These are phyloP conservation scores for Pelargonium fulgidum DNA, from an alignment of 441 rosid species.

Conservation along the genomic window DNA sequence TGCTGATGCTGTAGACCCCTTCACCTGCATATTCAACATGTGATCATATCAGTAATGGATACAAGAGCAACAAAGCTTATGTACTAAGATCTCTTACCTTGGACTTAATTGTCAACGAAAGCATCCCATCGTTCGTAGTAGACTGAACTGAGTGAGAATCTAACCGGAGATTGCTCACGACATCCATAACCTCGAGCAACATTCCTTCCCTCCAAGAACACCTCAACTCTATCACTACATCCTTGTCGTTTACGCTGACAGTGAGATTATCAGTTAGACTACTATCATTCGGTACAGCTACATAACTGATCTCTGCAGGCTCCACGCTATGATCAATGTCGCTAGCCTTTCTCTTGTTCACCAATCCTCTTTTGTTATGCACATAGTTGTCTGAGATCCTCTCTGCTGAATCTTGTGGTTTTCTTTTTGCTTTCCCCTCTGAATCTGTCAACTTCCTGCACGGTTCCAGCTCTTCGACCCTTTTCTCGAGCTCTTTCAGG, in stretches of 20 bases:
- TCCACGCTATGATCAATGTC: too few species aligned
- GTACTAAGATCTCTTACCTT: constrained; percentile 40
- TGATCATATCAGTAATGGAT: not conserved
- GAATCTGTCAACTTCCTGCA: constrained; percentile 31
- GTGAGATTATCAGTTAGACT: constrained; percentile 36
- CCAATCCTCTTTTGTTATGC: constrained; percentile 24
- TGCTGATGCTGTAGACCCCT: constrained; percentile 42
- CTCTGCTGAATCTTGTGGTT: constrained; percentile 44
- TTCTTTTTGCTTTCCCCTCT: constrained; percentile 39
- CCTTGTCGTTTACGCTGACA: constrained; percentile 41
- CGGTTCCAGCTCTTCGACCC: constrained; percentile 57
- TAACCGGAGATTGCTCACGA: constrained; percentile 46
- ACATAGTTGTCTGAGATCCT: constrained; percentile 56
- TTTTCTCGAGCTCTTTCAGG: constrained; percentile 57
- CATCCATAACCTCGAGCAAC: constrained; percentile 70
- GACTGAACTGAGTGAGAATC: constrained; percentile 80
- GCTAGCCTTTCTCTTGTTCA: constrained; percentile 66
- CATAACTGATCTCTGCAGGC: constrained; percentile 35
- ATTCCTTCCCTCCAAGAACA: constrained; percentile 87
- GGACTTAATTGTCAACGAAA: constrained; percentile 55
- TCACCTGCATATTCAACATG: constrained; percentile 37
- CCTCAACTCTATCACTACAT: constrained; percentile 56
- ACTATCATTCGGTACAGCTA: constrained; percentile 24
- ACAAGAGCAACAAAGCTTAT: not conserved
- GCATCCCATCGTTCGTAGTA: constrained; percentile 52